Evolutionary conservation across 1,139 yeast species (phyloP), one percentile per base, ranked within the genome.

Genomic region (Spencermartinsiella ligniputridi): DNA sequence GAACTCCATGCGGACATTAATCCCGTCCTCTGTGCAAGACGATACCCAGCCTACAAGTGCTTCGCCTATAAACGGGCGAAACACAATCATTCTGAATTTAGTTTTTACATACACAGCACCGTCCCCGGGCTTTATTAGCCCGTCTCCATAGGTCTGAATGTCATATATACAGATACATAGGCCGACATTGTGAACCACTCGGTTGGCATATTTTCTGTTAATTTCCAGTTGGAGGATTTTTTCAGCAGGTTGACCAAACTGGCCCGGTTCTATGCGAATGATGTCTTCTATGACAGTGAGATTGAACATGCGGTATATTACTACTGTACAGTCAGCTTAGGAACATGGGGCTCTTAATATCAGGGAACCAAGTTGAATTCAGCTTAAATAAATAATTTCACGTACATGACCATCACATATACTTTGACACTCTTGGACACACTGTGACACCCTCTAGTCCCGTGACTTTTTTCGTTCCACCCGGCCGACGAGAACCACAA

Each of bases 11-110:
- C 81, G 78, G 34, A 87, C 72, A 60, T 84, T 84, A 50, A 92
- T 78, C 1, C 98, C 99, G 47, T 88, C 94, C 20, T 79, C 77
- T 3, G 89, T 78, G 66, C 96, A 86, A 52, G 88, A 85, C 38
- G 89, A 80, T 20, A 92, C 89, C 90, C 95, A 87, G 1, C 99
- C 99, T 0, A 89, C 83, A 32, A 92, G 66, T n/a, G 90, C 77
- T 61, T 92, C 98, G 2, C 98, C 98, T 1, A 87, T 81, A 64
- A 90, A 89, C 1, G 98, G 98, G 54, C 92, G 83, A 74, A 95
- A 92, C 1, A 92, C 83, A 16, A 90, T 71, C 41, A 85, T 72
- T 43, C 97, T 68, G 60, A 89, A 87, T 45, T 71, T 75, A 15
- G 84, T 52, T 51, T 82, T 85, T 37, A 89, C 81, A 56, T 75